Evolutionary conservation across 176 grass and related monocot species (phyloP).

Genomic region (Panicum miliaceum): DNA sequence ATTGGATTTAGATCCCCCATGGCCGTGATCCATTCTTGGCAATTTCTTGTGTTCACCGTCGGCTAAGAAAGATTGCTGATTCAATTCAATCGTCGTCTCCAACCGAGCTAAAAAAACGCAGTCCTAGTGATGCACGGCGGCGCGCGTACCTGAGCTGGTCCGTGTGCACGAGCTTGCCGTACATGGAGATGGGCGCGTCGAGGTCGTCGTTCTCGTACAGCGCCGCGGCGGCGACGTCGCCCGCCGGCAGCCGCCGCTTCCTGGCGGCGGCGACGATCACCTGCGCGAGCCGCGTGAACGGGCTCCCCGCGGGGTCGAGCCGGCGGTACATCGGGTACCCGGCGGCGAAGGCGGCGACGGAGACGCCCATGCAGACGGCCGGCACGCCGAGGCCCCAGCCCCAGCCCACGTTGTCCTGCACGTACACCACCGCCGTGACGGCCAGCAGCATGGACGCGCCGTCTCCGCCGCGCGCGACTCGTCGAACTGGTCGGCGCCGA

Average conservation of each 20-base stretch:
- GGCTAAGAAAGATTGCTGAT: not conserved
- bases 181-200: slow-evolving; percentile 71
- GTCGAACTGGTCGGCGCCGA: slow-evolving; percentile 88
- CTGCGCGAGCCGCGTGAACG: slow-evolving; percentile 77
- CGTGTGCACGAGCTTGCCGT: slow-evolving; percentile 84
- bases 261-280: slow-evolving; percentile 62
- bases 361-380: slow-evolving; percentile 65
- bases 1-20: not conserved
- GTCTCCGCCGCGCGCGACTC: slow-evolving; percentile 73
- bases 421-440: slow-evolving; percentile 76
- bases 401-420: slow-evolving; percentile 93
- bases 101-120: no score
- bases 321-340: slow-evolving; percentile 70
- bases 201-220: slow-evolving; percentile 76
- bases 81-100: no score
- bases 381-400: slow-evolving; percentile 84
- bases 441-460: slow-evolving; percentile 73
- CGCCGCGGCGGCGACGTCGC: not conserved
- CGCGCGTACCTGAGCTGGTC: slow-evolving; percentile 57
- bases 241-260: slow-evolving; percentile 52
- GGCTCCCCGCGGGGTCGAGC: slow-evolving; percentile 51
- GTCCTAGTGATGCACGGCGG: not conserved
- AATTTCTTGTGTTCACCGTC: not conserved
- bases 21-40: not conserved
- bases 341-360: slow-evolving; percentile 60